A percentile compares a stretch with the other conserved stretches of the same genome.
phyloP scores from a whole-genome alignment of 1,284 basidiomycete species.

The Sporisorium sorghi region DNA sequence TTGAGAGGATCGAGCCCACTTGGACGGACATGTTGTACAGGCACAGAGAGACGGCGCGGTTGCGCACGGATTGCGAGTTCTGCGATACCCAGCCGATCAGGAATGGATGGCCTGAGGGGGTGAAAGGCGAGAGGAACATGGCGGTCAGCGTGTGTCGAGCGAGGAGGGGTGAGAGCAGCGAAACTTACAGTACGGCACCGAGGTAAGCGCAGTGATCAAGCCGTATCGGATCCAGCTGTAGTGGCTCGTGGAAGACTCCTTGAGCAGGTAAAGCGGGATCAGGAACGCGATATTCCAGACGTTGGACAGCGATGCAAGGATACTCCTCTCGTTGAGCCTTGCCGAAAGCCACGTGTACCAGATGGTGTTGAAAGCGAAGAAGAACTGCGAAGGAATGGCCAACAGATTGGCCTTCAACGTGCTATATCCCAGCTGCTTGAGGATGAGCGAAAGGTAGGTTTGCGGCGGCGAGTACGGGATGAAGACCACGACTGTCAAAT shows the following conservation, averaged over 20 bases:
- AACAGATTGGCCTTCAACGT: slow-evolving; percentile 56
- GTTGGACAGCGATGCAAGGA: slow-evolving; percentile 32
- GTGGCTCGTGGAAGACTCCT: slow-evolving; percentile 7
- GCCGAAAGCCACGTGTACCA: slow-evolving; percentile 34
- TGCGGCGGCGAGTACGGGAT: slow-evolving; percentile 31
- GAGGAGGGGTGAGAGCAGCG: too few species aligned
- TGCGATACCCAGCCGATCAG: slow-evolving; percentile 32
- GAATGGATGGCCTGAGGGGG: slow-evolving; percentile 31
- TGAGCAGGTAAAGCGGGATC: slow-evolving; percentile 35
- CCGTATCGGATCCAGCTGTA: slow-evolving; percentile 48
- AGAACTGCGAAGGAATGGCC: slow-evolving; percentile 49
- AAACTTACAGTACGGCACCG: slow-evolving; percentile 48
- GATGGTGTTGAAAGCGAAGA: slow-evolving; percentile 49
- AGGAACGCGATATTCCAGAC: slow-evolving; percentile 38
- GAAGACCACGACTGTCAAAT: slow-evolving; percentile 32
- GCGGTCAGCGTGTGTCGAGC: too few species aligned
- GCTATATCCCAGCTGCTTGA: slow-evolving; percentile 50
- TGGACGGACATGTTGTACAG: slow-evolving; percentile 62
- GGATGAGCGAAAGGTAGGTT: slow-evolving; percentile 42
- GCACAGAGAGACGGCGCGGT: slow-evolving; percentile 44
- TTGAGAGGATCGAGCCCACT: slow-evolving; percentile 40
- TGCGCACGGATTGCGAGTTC: slow-evolving; percentile 51
- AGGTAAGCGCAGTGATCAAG: slow-evolving; percentile 37
- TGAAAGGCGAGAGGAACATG: too few species aligned
- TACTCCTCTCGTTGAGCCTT: slow-evolving; percentile 27